phyloP scores from a whole-genome alignment of 2,329 filamentous ascomycete genomes.

The Colletotrichum tamarilloi region DNA sequence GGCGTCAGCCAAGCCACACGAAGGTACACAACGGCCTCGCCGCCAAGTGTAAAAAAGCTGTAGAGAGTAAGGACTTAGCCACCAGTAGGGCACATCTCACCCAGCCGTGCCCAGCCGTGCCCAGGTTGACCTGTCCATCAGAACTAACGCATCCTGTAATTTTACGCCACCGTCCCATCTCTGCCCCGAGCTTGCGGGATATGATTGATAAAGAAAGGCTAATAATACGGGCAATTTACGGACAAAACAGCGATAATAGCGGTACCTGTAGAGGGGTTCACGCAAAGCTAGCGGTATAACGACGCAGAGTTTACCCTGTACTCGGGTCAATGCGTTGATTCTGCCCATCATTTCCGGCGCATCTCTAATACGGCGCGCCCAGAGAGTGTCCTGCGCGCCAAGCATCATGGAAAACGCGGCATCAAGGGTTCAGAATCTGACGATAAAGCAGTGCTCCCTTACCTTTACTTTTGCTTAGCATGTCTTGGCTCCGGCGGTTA shows the following conservation, averaged over 20 bases:
- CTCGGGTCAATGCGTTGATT: neutral
- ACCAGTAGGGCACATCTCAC: neutral
- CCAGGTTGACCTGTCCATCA: neutral
- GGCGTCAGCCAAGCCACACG: constrained; percentile 30
- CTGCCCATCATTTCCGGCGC: neutral
- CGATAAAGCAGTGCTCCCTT: neutral
- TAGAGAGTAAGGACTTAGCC: neutral
- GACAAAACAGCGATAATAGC: neutral
- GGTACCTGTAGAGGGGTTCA: constrained; percentile 1
- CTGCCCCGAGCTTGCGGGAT: constrained; percentile 3
- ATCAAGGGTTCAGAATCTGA: constrained; percentile 17
- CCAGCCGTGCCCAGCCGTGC: neutral
- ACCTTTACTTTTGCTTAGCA: constrained; percentile 16
- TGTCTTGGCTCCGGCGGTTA: constrained; percentile 1
- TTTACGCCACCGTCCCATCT: neutral
- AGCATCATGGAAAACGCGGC: constrained; percentile 3
- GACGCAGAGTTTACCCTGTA: neutral
- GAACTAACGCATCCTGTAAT: neutral
- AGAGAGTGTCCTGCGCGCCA: constrained; percentile 5
- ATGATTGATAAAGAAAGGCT: neutral
- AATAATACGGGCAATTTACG: neutral
- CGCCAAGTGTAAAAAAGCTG: neutral
- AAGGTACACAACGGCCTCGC: neutral
- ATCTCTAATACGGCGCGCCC: neutral
- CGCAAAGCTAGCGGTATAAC: neutral